These are phyloP conservation scores for Auxenochlorella protothecoides DNA, from an alignment of 139 green algal genomes.

Conservation along the genomic window DNA sequence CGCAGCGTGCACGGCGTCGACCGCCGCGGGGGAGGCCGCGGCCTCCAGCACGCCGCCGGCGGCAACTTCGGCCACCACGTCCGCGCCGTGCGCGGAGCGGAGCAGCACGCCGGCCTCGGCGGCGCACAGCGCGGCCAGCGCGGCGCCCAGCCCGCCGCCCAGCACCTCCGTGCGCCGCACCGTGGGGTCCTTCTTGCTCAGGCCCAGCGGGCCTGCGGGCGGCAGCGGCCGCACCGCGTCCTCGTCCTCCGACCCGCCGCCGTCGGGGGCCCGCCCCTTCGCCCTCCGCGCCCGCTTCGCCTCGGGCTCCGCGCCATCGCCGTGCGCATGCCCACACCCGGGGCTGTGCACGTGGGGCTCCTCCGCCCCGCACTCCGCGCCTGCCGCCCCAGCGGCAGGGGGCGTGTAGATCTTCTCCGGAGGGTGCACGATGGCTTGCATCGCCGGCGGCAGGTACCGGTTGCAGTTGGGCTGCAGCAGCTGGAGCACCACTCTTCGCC, in stretches of 20 bases:
- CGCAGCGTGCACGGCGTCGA: background rate
- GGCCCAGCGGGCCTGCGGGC: conserved; percentile 32
- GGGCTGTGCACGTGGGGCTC: no score
- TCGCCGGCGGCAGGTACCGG: conserved; percentile 51
- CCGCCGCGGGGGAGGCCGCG: no score
- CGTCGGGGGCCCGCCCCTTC: no score
- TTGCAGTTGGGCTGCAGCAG: conserved; percentile 52
- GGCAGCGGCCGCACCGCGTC: background rate
- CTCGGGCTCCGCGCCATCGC: no score
- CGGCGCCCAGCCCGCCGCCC: conserved; percentile 32
- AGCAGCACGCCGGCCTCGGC: conserved; percentile 30
- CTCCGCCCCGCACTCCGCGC: no score
- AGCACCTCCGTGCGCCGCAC: conserved; percentile 59
- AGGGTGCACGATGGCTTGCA: conserved; percentile 40
- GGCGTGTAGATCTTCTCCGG: conserved; percentile 13
- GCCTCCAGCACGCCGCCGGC: no score
- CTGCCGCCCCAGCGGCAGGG: no score
- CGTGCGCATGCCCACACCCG: no score
- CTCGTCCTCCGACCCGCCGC: background rate
- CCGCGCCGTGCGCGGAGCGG: conserved; percentile 26
- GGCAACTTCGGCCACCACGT: background rate
- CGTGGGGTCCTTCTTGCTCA: conserved; percentile 63
- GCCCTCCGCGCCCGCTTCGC: no score
- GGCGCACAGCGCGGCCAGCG: conserved; percentile 26
- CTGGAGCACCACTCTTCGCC: conserved; percentile 49